Conservation (phyloP, 495 filamentous ascomycete genomes). For the Tetracladium setigerum region DNA sequence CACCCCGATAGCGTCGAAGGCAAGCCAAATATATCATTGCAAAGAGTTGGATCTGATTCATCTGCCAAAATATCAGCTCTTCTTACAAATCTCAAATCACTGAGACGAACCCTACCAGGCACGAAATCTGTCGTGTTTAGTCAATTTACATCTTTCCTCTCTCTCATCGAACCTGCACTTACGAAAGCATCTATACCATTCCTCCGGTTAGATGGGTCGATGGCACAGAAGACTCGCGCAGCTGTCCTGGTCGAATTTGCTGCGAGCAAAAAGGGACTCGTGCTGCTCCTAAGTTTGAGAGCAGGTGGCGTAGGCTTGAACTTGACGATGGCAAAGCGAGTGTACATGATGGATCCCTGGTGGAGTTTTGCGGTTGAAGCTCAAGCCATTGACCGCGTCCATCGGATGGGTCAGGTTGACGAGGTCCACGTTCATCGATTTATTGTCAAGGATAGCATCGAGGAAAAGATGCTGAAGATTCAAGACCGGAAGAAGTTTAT, state of each 20-base stretch:
- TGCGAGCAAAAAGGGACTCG: constrained; percentile 38
- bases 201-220: constrained; percentile 85
- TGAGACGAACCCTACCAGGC: constrained; percentile 50
- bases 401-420: constrained; percentile 89
- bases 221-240: constrained; percentile 77
- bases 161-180: constrained; percentile 78
- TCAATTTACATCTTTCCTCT: constrained; percentile 94
- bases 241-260: constrained; percentile 67
- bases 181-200: constrained; percentile 60
- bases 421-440: constrained; percentile 84
- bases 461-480: constrained; percentile 87
- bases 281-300: constrained; percentile 77
- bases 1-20: constrained; percentile 29
- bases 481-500: constrained; percentile 96
- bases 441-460: constrained; percentile 82
- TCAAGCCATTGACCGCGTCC: constrained; percentile 97
- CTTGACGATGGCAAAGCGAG: constrained; percentile 75
- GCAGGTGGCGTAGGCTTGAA: constrained; percentile 94
- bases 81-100: constrained; percentile 59
- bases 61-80: constrained; percentile 84
- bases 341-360: constrained; percentile 99
- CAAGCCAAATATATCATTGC: constrained; percentile 64
- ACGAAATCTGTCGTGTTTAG: constrained; percentile 93
- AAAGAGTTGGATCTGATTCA: constrained; percentile 68
- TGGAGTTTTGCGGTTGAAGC: constrained; percentile 97